A percentile compares a stretch with the other conserved stretches of the same genome.
Conservation (phyloP, 2,329 filamentous ascomycete genomes). For the Cladosporium sp. region DNA sequence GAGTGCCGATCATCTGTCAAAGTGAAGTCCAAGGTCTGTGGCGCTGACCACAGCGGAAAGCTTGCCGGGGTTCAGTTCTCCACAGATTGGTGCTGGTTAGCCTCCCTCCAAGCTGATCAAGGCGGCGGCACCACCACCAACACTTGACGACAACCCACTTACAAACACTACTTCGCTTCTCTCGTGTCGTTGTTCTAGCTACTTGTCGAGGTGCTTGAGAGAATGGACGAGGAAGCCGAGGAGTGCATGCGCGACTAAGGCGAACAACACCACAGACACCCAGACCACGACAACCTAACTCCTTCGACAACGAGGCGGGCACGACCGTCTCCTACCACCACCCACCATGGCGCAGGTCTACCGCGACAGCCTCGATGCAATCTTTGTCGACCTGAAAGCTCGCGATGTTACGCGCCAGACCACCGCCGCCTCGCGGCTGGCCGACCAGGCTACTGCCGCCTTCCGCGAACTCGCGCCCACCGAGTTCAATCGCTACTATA, state of each 20-base stretch:
- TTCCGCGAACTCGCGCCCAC: constrained; percentile 67
- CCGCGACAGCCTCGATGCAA: constrained; percentile 26
- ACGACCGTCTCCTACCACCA: constrained; percentile 4
- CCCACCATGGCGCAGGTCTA: constrained; percentile 28
- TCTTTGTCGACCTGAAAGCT: constrained; percentile 29
- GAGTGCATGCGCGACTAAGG: constrained; percentile 11
- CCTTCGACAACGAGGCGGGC: not conserved
- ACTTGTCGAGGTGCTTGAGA: not conserved
- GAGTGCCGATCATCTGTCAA: no score
- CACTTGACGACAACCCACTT: not conserved
- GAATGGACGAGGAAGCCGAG: constrained; percentile 12
- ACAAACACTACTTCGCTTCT: not conserved
- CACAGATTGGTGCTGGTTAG: no score
- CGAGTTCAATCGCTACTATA: constrained; percentile 69
- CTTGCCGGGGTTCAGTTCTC: no score
- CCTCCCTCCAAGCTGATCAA: no score
- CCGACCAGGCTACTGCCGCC: constrained; percentile 28
- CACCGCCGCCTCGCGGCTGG: constrained; percentile 25
- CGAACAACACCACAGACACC: not conserved
- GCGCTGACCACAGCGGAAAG: no score
- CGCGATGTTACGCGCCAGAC: constrained; percentile 26
- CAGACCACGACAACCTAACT: constrained; percentile 1
- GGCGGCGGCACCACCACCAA: no score
- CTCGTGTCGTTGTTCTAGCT: not conserved
- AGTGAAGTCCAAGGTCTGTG: no score